phyloP scores from a whole-genome alignment of 768 basidiomycete species.

The Leccinum barrowsii region DNA sequence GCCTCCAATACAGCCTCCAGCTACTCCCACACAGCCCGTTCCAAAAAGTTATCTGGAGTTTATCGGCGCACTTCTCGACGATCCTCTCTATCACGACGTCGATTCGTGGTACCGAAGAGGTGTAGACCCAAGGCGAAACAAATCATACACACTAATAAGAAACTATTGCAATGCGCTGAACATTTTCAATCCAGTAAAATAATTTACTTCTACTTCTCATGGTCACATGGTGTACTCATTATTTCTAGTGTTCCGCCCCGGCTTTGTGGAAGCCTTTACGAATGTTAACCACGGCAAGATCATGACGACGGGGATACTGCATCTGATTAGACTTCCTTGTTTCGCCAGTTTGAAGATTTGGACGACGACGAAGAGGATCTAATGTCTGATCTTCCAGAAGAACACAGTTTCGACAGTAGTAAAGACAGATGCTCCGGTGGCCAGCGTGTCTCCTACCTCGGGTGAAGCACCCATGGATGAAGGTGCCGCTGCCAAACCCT shows the following conservation, averaged over 20 bases:
- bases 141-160: slow-evolving; percentile 66
- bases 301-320: slow-evolving; percentile 41
- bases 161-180: slow-evolving; percentile 64
- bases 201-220: not conserved
- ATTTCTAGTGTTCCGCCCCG: slow-evolving; percentile 64
- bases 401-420: slow-evolving; percentile 30
- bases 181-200: slow-evolving; percentile 72
- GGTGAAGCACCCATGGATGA: slow-evolving; percentile 6
- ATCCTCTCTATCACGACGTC: slow-evolving; percentile 82
- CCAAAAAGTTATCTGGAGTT: slow-evolving; percentile 66
- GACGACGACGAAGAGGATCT: slow-evolving; percentile 51
- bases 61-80: slow-evolving; percentile 72
- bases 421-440: slow-evolving; percentile 22
- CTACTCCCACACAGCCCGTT: slow-evolving; percentile 49
- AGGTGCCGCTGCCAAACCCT: not conserved
- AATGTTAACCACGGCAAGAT: slow-evolving; percentile 27
- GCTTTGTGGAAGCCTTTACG: slow-evolving; percentile 57
- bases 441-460: not conserved
- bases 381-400: slow-evolving; percentile 32
- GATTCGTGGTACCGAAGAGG: slow-evolving; percentile 67
- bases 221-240: not conserved
- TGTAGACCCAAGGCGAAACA: slow-evolving; percentile 35
- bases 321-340: slow-evolving; percentile 44
- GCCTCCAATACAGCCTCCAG: slow-evolving; percentile 43
- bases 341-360: slow-evolving; percentile 44